Base-by-base conservation (phyloP, 768 basidiomycete genomes). In the Mycena floridula region DNA sequence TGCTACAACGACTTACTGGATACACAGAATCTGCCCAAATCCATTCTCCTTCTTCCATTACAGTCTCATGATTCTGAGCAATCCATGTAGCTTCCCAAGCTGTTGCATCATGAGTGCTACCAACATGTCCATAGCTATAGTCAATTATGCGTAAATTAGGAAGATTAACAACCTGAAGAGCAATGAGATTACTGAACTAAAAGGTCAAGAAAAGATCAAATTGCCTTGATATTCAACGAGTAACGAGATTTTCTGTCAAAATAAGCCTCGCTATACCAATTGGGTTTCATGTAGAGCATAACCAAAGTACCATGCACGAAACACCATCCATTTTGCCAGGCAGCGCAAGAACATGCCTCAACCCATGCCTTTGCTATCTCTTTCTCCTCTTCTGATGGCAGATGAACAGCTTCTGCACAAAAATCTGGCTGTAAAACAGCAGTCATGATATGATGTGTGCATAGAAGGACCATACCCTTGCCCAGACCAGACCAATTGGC, bases 221-320 rank as follows among this genome's bases (percentile, higher is more conserved):
- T 48, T 27, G 61, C 58, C 43, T 65, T 62, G 32, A 68, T 54
- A 43, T 69, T 68, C 18, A 69, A 32, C 1, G 64, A 68, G 40
- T 70, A 70, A 28, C 66, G 62, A 25, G 52, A 57, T 50, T 69
- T 69, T 4, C 60, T 45, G 48, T 69, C 66, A 50, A 62, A 71
- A 42, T 64, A 70, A 20, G 51, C 59, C 32, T 66, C 56, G 0
- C 69, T 63, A 52, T 56, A 63, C 52, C 56, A 62, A 16, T 35
- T 37, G 7, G 69, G 69, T 4, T 55, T 44, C 3, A 57, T 41
- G 37, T 42, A 55, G 1, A 72, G 54, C 4, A 65, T 59, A 0
- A 73, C 50, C 5, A 69, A 44, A 7, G 67, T 70, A 2, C 70
- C 69, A 54, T 72, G 66, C 25, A 65, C 64, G 25, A 64, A 45